Conservation (phyloP, 2,329 filamentous ascomycete genomes). For the Albifimbria verrucaria region DNA sequence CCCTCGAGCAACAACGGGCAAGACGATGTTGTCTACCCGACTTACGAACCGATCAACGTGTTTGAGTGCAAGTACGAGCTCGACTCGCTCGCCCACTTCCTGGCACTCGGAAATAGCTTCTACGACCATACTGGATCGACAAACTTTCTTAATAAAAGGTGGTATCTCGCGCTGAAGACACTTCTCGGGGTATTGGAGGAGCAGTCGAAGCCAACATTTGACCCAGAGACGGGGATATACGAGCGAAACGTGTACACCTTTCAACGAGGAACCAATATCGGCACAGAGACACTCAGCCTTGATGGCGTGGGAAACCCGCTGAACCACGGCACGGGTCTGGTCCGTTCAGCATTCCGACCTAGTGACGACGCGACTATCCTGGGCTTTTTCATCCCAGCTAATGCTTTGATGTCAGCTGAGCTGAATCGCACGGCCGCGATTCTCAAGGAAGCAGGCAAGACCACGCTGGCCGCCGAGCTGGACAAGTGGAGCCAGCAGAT, state of each 20-base stretch:
- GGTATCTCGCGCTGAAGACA: conserved; percentile 73
- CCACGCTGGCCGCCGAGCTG: conserved; percentile 50
- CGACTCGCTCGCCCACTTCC: conserved; percentile 89
- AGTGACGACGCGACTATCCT: conserved; percentile 94
- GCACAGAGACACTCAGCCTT: conserved; percentile 87
- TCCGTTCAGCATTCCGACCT: conserved; percentile 89
- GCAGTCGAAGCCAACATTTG: conserved; percentile 80
- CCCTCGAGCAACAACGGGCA: conserved; percentile 73
- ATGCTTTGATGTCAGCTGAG: conserved; percentile 94
- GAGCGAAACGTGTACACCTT: conserved; percentile 81
- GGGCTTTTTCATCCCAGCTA: conserved; percentile 91
- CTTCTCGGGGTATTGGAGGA: conserved; percentile 71
- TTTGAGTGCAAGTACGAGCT: conserved; percentile 99
- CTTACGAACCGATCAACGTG: conserved; percentile 78
- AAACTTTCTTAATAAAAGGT: conserved; percentile 74
- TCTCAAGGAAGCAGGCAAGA: conserved; percentile 58
- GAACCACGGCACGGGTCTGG: conserved; percentile 75
- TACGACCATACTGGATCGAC: conserved; percentile 73
- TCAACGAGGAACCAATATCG: conserved; percentile 71
- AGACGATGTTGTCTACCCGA: conserved; percentile 78
- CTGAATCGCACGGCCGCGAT: conserved; percentile 70
- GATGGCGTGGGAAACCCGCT: conserved; percentile 87
- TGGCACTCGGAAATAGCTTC: conserved; percentile 83
- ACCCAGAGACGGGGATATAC: conserved; percentile 61
- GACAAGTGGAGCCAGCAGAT: conserved; percentile 61